Evolutionary conservation across 257 asterid genomes (phyloP), one percentile per base, ranked within the genome.

Genomic region (Salvia rosmarinus): DNA sequence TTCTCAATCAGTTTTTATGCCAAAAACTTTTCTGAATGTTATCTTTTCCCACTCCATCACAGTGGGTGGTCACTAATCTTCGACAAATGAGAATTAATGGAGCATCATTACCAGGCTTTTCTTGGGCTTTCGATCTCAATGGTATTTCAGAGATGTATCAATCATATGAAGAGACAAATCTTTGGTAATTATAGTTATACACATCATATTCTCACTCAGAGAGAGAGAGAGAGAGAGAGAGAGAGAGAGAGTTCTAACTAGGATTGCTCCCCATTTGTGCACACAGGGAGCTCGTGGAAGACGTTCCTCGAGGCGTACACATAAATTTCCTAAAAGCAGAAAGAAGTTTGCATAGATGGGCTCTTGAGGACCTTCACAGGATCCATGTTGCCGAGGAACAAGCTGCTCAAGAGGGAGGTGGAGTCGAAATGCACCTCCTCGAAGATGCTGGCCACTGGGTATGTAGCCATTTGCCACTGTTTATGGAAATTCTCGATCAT

Each of bases 381-480:
- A 94, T 94, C 81, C 98, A 94, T 80, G 80, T 78, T 52, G 98
- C 98, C 4, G 98, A 91, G 85, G 92, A 86, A 80, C 97, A 90
- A 84, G 98, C 98, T 49, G 87, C 67, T 19, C 91, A 91, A 82
- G 98, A 88, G 78, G 97, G 96, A 78, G 98, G 91, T 9, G 98
- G 97, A 65, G 96, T 94, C 66, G 98, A 94, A 81, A 94, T 94
- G 98, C 97, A 94, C 61, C 96, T 91, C 62, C 92, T 94, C 9
- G 98, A 94, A 84, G 98, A 91, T 80, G 97, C 98, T 66, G 98
- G 98, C 60, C 98, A 94, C 52, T 91, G 98, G 98, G 98, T 94
- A 82, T 62, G 80, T 73, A 64, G 4, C 67, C 54, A 40, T 23
- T 54, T 75, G 2, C 37, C 37, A 5, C 37, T 32, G 37, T 32